Evolutionary conservation across 768 basidiomycete genomes (phyloP).

Genomic region (Paxillus ammoniavirescens): DNA sequence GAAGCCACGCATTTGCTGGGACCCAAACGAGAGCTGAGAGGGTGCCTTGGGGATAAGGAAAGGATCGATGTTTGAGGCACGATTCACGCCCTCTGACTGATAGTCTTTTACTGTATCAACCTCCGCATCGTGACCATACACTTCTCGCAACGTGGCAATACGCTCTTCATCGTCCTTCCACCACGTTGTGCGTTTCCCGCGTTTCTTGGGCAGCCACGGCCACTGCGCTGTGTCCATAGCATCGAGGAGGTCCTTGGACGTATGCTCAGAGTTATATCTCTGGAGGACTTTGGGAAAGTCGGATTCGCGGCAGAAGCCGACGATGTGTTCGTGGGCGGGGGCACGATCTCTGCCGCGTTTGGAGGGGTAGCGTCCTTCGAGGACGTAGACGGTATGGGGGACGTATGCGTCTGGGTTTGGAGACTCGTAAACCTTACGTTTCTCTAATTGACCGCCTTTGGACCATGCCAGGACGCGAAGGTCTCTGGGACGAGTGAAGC

Average conservation of each 20-base stretch:
- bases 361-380: constrained; percentile 34
- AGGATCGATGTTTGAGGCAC: not conserved
- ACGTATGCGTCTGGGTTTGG: constrained; percentile 36
- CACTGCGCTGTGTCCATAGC: constrained; percentile 41
- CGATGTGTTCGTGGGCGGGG: constrained; percentile 29
- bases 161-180: constrained; percentile 27
- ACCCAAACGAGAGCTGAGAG: not conserved
- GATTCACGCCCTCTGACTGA: no score
- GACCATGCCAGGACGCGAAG: constrained; percentile 38
- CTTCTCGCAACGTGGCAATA: constrained; percentile 14
- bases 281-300: constrained; percentile 30
- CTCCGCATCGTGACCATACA: not conserved
- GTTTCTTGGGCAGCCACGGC: constrained; percentile 28
- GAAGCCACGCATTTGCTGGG: constrained; percentile 20
- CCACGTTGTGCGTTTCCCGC: constrained; percentile 21
- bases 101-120: not conserved
- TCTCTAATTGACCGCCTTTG: constrained; percentile 32
- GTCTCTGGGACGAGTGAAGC: constrained; percentile 38
- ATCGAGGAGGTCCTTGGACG: constrained; percentile 14
- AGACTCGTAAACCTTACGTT: constrained; percentile 26
- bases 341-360: constrained; percentile 29
- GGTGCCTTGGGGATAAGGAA: not conserved
- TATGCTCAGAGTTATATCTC: constrained; percentile 29
- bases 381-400: constrained; percentile 38
- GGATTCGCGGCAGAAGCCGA: constrained; percentile 34